Conservation (phyloP, 164 flowering plant genomes). For the Piper longum region DNA sequence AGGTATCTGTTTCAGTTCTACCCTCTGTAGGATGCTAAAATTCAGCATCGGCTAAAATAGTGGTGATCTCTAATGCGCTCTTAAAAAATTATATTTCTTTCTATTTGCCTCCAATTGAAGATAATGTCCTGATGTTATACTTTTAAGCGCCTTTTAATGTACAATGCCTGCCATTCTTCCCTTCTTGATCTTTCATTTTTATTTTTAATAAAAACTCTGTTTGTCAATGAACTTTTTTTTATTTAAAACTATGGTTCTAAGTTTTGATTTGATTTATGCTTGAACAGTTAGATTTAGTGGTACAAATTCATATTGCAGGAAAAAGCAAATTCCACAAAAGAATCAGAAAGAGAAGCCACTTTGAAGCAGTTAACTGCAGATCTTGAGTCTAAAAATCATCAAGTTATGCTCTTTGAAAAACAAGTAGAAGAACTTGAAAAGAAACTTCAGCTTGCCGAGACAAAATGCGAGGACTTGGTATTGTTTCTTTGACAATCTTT, state of each 20-base stretch:
- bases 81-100: not conserved
- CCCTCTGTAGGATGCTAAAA: conserved; percentile 24
- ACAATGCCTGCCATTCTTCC: not conserved
- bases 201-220: not conserved
- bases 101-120: no score
- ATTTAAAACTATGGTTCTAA: not conserved
- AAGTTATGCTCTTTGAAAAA: conserved; percentile 28
- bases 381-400: conserved; percentile 50
- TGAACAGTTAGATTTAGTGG: not conserved
- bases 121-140: no score
- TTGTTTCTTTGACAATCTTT: not conserved
- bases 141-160: no score
- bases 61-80: conserved; percentile 4
- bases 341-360: conserved; percentile 36
- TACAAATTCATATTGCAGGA: conserved; percentile 26
- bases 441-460: conserved; percentile 36
- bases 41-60: conserved; percentile 25
- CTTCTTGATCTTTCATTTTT: not conserved
- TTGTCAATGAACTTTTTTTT: not conserved
- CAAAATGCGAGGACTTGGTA: conserved; percentile 39
- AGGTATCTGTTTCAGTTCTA: no score
- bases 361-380: conserved; percentile 32
- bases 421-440: conserved; percentile 54
- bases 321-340: conserved; percentile 33
- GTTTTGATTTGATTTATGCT: not conserved